These are phyloP conservation scores for Boehmeria nivea DNA, from an alignment of 306 rosid genomes.

Conservation along the genomic window DNA sequence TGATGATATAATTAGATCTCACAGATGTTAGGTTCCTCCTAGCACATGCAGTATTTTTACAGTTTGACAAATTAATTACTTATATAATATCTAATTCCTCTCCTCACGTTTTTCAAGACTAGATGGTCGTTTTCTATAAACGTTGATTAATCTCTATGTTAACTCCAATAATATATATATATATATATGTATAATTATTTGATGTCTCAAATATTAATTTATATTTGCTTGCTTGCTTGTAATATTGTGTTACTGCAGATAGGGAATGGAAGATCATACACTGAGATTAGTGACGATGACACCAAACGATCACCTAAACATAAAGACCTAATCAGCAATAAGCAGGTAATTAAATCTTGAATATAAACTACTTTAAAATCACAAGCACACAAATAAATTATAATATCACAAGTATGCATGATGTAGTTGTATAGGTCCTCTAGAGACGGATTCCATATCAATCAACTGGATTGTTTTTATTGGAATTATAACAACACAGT, in stretches of 20 bases:
- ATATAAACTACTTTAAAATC: no score
- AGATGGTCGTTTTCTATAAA: neutral
- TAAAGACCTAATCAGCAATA: conserved; percentile 3
- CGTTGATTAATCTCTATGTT: no score
- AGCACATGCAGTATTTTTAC: neutral
- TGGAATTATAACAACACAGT: no score
- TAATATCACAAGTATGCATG: no score
- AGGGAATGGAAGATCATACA: conserved; percentile 17
- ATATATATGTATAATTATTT: neutral
- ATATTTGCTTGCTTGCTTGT: neutral
- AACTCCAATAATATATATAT: neutral
- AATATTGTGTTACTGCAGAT: conserved; percentile 9
- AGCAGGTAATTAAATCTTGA: conserved; percentile 1
- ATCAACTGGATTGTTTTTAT: no score
- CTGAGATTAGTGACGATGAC: conserved; percentile 6
- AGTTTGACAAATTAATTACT: no score
- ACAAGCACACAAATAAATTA: no score
- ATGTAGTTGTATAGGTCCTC: no score
- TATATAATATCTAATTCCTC: neutral
- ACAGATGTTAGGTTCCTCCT: no score
- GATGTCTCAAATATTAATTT: neutral
- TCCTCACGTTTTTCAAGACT: neutral
- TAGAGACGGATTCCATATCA: no score
- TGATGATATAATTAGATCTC: no score
- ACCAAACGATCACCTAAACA: conserved; percentile 16